Evolutionary conservation across 1,284 basidiomycete species (phyloP).

Genomic region (Tremellales sp.): DNA sequence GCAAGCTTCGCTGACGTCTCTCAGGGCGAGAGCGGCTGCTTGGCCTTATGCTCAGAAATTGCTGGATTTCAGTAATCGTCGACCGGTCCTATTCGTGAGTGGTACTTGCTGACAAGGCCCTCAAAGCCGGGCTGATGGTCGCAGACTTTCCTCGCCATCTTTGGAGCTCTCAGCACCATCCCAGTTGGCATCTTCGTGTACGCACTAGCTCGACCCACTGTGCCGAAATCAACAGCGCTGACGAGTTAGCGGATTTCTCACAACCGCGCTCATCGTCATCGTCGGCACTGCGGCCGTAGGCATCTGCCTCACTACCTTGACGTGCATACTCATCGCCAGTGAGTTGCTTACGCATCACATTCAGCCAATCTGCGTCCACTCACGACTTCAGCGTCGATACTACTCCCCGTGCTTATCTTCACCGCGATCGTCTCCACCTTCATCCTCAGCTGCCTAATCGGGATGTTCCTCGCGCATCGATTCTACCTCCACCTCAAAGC

Average conservation of each 20-base stretch:
- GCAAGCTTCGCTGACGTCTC: background rate
- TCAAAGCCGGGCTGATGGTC: background rate
- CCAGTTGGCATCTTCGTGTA: conserved; percentile 30
- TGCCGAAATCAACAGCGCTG: too few relatives aligned
- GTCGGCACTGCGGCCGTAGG: conserved; percentile 19
- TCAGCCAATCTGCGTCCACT: background rate
- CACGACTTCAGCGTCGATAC: conserved; percentile 23
- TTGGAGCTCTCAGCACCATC: conserved; percentile 27
- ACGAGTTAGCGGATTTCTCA: conserved; percentile 24
- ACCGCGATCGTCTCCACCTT: conserved; percentile 26
- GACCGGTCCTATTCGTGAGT: conserved; percentile 39
- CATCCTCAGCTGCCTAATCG: conserved; percentile 25
- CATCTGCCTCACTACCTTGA: conserved; percentile 21
- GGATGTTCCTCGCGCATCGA: conserved; percentile 38
- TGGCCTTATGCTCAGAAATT: conserved; percentile 31
- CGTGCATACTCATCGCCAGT: conserved; percentile 22
- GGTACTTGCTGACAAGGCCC: background rate
- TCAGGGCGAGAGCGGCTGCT: conserved; percentile 29
- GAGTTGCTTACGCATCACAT: conserved; percentile 4
- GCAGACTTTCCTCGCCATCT: conserved; percentile 40
- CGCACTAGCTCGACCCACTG: too few relatives aligned
- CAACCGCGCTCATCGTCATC: conserved; percentile 17
- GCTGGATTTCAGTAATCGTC: conserved; percentile 28
- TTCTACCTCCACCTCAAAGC: conserved; percentile 34
- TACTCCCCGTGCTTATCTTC: conserved; percentile 35